Percentiles rank a stretch among this genome's conserved stretches.
These are phyloP conservation scores for Lippia alba DNA, from an alignment of 305 asterid species.

Conservation along the genomic window DNA sequence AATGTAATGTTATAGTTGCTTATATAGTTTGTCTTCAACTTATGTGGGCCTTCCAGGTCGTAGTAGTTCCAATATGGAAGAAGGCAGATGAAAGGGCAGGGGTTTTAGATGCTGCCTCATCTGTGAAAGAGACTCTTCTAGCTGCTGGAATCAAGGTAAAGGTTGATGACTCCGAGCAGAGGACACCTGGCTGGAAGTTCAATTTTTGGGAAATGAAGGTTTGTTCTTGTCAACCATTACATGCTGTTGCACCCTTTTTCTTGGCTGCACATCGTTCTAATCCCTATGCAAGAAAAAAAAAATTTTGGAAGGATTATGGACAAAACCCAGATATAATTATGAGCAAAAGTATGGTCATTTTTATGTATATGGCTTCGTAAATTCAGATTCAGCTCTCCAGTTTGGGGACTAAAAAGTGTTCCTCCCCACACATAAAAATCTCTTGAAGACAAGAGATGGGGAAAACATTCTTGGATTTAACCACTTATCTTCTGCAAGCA, in stretches of 20 bases:
- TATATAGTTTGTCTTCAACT: slow-evolving; percentile 26
- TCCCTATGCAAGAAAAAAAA: neutral
- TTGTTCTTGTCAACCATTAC: slow-evolving; percentile 28
- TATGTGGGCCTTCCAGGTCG: slow-evolving; percentile 59
- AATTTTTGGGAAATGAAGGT: slow-evolving; percentile 99
- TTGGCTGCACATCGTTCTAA: neutral
- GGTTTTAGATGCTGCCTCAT: slow-evolving; percentile 71
- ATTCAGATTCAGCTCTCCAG: neutral
- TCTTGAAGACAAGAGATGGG: too few species aligned
- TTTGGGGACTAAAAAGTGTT: neutral
- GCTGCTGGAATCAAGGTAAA: slow-evolving; percentile 83
- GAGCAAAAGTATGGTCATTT: neutral
- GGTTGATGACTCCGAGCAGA: slow-evolving; percentile 92
- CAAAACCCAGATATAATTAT: neutral
- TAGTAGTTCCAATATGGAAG: slow-evolving; percentile 94
- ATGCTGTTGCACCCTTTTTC: slow-evolving; percentile 8
- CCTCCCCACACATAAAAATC: neutral
- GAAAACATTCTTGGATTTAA: too few species aligned
- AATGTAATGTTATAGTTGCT: slow-evolving; percentile 13
- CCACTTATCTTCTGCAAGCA: too few species aligned
- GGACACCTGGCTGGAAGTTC: slow-evolving; percentile 97
- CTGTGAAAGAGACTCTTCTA: slow-evolving; percentile 70
- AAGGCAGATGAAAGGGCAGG: slow-evolving; percentile 70
- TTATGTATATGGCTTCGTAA: neutral
- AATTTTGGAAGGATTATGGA: neutral